phyloP scores from a whole-genome alignment of 1,139 yeast species.

The Suhomyces bolitotheri region DNA sequence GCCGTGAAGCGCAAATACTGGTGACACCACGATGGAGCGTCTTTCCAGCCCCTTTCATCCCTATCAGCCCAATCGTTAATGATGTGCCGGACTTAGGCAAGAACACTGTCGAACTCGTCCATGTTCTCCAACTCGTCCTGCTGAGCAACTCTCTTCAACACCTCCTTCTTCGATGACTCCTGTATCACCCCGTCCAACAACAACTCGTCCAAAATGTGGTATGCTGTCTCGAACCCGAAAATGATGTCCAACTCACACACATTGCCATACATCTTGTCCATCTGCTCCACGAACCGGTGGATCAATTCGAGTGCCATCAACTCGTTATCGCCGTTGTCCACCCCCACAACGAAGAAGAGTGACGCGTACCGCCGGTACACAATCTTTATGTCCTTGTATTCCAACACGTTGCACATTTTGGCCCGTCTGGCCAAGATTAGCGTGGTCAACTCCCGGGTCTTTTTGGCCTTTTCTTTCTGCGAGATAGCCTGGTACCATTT shows the following conservation, averaged over 20 bases:
- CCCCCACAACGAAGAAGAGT: conserved; percentile 83
- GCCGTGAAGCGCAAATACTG: too few species aligned
- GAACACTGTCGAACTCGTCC: conserved; percentile 50
- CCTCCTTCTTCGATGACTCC: conserved; percentile 81
- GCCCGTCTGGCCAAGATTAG: conserved; percentile 81
- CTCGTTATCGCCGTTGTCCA: conserved; percentile 84
- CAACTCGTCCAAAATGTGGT: conserved; percentile 86
- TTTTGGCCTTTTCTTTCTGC: conserved; percentile 80
- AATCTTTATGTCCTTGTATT: conserved; percentile 83
- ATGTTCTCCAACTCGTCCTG: conserved; percentile 76
- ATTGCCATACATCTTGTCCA: conserved; percentile 96
- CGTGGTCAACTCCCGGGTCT: conserved; percentile 84
- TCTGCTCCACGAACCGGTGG: conserved; percentile 92
- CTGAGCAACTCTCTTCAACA: conserved; percentile 70
- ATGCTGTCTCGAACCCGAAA: conserved; percentile 92
- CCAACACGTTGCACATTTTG: conserved; percentile 94
- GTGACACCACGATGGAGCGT: too few species aligned
- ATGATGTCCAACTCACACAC: conserved; percentile 93
- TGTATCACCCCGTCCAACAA: conserved; percentile 80
- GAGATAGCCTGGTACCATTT: conserved; percentile 89
- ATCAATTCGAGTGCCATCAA: conserved; percentile 80
- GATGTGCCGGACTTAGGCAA: too few species aligned
- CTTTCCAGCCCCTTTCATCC: too few species aligned
- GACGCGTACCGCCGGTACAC: conserved; percentile 94
- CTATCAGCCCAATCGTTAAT: too few species aligned